Evolutionary conservation across 1,139 yeast genomes (phyloP), one percentile per base, ranked within the genome.

Genomic region (Lodderomyces parapsilosis): DNA sequence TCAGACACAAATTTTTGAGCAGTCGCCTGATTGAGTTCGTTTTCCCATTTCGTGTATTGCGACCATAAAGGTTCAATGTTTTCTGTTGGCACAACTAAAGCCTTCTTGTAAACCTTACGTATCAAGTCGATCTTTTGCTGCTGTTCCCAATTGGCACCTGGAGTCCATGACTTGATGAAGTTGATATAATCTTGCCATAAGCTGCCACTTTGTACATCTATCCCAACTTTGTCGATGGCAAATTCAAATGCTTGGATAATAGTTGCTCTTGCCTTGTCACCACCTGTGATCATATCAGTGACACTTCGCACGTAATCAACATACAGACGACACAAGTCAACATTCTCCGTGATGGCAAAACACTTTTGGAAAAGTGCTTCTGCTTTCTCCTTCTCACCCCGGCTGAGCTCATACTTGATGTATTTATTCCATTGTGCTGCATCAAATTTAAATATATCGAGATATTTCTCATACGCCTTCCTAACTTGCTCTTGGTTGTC

Each of bases 1-100:
- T 91, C 98, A 33, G 87, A 83, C 45, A 91, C 82, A 58, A 86
- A 84, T 60, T 89, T 89, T 56, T 96, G 80, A 2, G 97, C 94
- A 5, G 94, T 86, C 20, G 83, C 70, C 24, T 86, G 74, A 57
- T 84, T 86, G 17, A 84, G 66, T 39, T 81, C 85, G 52, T 83
- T 86, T 62, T 93, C 98, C 83, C 95, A 93, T 47, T 76, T 71
- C 25, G 88, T 84, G 60, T 90, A 93, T 40, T 72, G 81, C 46
- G 80, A 71, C 99, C 99, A 93, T 46, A 86, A 70, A 23, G 73
- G 71, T 58, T 91, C 97, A 41, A 93, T 69, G 45, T 83, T 81
- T 45, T 77, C 78, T 25, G 88, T 74, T 2, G 99, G 99, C 30
- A 83, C 74, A 20, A 77, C 72, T 28, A 90, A 73, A 51, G 86